Evolutionary conservation across 306 rosid species (phyloP).

Genomic region (Astragalus membranaceus): DNA sequence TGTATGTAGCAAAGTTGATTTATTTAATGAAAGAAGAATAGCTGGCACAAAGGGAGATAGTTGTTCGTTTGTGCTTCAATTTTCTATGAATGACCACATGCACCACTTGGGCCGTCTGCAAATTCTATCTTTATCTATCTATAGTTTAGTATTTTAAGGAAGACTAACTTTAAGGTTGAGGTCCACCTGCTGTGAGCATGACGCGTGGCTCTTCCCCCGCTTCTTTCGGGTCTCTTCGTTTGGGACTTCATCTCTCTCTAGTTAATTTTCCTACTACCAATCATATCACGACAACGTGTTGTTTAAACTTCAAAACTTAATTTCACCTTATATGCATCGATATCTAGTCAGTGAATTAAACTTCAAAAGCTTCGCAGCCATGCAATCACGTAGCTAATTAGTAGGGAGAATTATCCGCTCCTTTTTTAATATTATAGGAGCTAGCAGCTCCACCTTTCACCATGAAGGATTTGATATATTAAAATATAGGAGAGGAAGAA

Average conservation of each 20-base stretch:
- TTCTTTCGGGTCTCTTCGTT: conserved; percentile 38
- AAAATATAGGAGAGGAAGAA: too few relatives aligned
- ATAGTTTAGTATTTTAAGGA: not conserved
- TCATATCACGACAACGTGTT: not conserved
- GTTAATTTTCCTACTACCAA: not conserved
- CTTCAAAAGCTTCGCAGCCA: too few relatives aligned
- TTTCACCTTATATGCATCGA: not conserved
- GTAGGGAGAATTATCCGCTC: too few relatives aligned
- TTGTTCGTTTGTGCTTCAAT: conserved; percentile 32
- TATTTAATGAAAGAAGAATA: conserved; percentile 11
- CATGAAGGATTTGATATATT: too few relatives aligned
- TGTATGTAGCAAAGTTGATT: conserved; percentile 13
- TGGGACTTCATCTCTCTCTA: not conserved
- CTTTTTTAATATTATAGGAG: too few relatives aligned
- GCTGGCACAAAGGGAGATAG: conserved; percentile 28
- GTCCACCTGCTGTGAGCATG: conserved; percentile 33
- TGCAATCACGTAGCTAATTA: too few relatives aligned
- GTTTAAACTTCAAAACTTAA: not conserved
- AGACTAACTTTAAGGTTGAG: conserved; percentile 18
- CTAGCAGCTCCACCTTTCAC: too few relatives aligned
- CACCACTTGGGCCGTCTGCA: conserved; percentile 41
- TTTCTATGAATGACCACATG: conserved; percentile 72
- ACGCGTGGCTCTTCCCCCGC: conserved; percentile 60
- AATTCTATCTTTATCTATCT: conserved; percentile 37
- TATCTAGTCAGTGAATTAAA: too few relatives aligned